Conservation (phyloP, 257 asterid species). For the Vinca minor region DNA sequence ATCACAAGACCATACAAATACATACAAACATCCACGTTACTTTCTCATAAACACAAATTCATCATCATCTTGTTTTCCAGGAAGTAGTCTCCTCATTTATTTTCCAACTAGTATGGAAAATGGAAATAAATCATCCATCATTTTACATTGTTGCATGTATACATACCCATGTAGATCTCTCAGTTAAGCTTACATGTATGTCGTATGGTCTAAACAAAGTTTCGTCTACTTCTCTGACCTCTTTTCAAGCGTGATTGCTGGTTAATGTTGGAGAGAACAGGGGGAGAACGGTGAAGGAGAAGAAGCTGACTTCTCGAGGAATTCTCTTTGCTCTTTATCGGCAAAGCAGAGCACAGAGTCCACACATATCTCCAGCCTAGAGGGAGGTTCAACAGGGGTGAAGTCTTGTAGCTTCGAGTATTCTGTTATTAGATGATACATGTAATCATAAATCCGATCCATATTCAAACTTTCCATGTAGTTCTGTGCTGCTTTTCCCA, state of each 20-base stretch:
- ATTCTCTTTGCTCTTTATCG: slow-evolving; percentile 37
- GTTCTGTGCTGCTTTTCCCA: slow-evolving; percentile 56
- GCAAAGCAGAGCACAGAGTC: slow-evolving; percentile 59
- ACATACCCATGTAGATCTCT: too few species aligned
- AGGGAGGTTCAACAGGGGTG: slow-evolving; percentile 40
- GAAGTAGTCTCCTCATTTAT: too few species aligned
- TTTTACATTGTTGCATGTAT: too few species aligned
- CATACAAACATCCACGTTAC: too few species aligned
- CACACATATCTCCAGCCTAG: slow-evolving; percentile 35
- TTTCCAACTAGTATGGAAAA: too few species aligned
- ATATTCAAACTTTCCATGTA: slow-evolving; percentile 50
- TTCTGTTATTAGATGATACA: slow-evolving; percentile 48
- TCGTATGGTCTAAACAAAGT: background rate
- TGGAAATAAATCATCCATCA: too few species aligned
- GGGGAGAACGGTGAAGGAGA: slow-evolving; percentile 35
- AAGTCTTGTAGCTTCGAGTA: slow-evolving; percentile 52
- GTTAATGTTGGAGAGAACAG: slow-evolving; percentile 31
- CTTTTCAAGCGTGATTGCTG: background rate
- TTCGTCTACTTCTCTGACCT: background rate
- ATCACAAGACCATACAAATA: too few species aligned
- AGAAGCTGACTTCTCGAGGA: slow-evolving; percentile 33
- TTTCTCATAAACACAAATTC: too few species aligned
- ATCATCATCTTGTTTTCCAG: too few species aligned
- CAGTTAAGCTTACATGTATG: background rate
- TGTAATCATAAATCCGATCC: slow-evolving; percentile 58